Evolutionary conservation across 2,329 filamentous ascomycete genomes (phyloP).

Genomic region (Pseudogymnoascus sp.): DNA sequence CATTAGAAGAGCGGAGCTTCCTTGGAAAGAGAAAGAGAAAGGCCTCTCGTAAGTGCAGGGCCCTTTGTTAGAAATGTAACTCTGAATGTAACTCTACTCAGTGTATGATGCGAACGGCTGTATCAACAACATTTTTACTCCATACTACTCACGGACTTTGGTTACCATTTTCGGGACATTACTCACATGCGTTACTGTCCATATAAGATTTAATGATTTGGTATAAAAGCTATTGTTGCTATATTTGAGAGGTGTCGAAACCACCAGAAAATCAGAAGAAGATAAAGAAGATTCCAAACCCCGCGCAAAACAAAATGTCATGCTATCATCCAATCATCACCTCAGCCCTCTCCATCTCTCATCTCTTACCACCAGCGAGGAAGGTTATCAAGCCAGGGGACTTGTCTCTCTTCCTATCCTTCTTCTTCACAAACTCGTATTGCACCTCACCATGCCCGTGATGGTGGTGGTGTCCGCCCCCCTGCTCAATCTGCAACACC

Average conservation of each 20-base stretch:
- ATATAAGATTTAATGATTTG: not conserved
- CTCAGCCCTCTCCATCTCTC: not conserved
- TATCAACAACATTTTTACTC: constrained; percentile 1
- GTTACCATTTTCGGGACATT: not conserved
- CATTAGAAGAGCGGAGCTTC: constrained; percentile 58
- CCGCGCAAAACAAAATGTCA: not conserved
- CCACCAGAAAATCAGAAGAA: not conserved
- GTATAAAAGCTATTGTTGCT: constrained; percentile 5
- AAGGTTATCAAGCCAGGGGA: constrained; percentile 24
- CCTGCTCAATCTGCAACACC: constrained; percentile 19
- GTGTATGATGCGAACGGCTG: not conserved
- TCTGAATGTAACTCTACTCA: not conserved
- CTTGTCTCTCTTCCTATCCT: constrained; percentile 23
- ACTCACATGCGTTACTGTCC: not conserved
- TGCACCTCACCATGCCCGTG: constrained; percentile 16
- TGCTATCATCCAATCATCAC: constrained; percentile 4
- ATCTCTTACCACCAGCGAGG: constrained; percentile 24
- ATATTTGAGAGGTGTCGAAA: not conserved
- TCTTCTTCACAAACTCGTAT: constrained; percentile 25
- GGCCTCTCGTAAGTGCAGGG: not conserved
- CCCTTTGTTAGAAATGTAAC: not conserved
- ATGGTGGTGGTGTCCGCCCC: constrained; percentile 18
- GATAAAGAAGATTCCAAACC: not conserved
- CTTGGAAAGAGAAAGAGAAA: constrained; percentile 3
- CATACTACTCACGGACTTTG: not conserved